Evolutionary conservation across 2,329 filamentous ascomycete species (phyloP), one percentile per base, ranked within the genome.

Genomic region (Pseudocercospora ulei): DNA sequence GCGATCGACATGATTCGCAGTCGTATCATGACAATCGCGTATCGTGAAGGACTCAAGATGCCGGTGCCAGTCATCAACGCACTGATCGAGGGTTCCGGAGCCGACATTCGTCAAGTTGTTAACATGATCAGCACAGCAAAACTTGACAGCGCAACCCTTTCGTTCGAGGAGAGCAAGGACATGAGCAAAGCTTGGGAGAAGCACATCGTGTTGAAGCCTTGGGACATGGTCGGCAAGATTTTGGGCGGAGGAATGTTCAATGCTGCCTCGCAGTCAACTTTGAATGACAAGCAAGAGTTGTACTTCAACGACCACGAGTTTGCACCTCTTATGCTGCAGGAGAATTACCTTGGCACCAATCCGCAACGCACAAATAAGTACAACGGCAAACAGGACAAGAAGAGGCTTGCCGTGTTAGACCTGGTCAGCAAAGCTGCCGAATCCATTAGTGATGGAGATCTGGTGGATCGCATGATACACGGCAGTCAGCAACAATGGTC

Each of bases 251-350:
- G 85, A 23, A 76, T 95, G 63, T 98, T 96, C 62, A 73, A 82
- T 14, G 73, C 78, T 3, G 76, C 78, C 34, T 92, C 85, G 63
- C 92, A 84, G 50, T 70, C 83, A 2, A 93, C 85, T 0, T 67
- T 98, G 22, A 96, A 96, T 58, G 88, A 98, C 62, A 98, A 98
- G 69, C 90, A 92, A 47, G 88, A 98, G 63, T 75, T 98, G 1
- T 98, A 98, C 62, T 98, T 98, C 70, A 96, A 98, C 61, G 90
- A 98, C 55, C 90, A 98, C 57, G 90, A 98, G 55, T 93, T 96
- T 65, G 95, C 86, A 56, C 90, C 80, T 56, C 69, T 98, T 37
- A 96, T 98, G 90, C 78, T 98, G 30, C 90, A 98, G 60, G 92
- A 98, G 62, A 98, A 98, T 58, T 98, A 98, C 53, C 71, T 98